Evolutionary conservation across 768 basidiomycete genomes (phyloP), one percentile per base, ranked within the genome.

Genomic region (Macrolepiota albuminosa): DNA sequence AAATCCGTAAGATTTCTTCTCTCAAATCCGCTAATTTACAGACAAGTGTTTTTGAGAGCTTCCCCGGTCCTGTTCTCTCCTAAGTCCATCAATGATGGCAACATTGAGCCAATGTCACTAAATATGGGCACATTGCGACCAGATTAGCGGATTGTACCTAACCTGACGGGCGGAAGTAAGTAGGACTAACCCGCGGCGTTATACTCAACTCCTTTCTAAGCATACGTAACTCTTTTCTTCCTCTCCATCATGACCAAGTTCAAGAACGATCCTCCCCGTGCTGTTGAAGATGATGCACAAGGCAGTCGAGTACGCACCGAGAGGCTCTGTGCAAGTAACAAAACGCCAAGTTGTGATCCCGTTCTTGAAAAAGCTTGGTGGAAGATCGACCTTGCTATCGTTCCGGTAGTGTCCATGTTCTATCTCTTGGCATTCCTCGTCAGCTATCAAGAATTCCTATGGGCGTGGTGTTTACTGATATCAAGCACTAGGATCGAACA

Each of bases 231-330:
- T 42, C 11, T 29, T 45, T 45, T 33, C 64, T 91, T 92, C 71
- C 73, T 83, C 11, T 89, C 89, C 4, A 88, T 91, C 70, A 83
- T 92, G 13, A 52, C 6, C 13, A 26, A 37, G 51, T 37, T 24
- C 13, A 16, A 24, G 36, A 4, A 51, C 6, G n/a, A 36, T 16
- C 36, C 14, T 26, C 24, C 51, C 24, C 16, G 26, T 53, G 37
- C 14, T 9, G 18, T 4, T 5, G 39, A 29, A 14, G 24, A 39
- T 26, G 24, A 39, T 21, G 14, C 14, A 16, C 24, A 53, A 14
- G 3, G 11, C 3, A n/a, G 18, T 34, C 10, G 6, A 11, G 18
- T 34, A 2, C 33, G 9, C 36, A n/a, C 11, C 24, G 21, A 52
- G 14, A 7, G 21, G 16, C 14, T 18, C 37, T 53, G 8, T 26